Base-by-base conservation (phyloP, 2,329 filamentous ascomycete genomes). In the Penicillium nordicum region DNA sequence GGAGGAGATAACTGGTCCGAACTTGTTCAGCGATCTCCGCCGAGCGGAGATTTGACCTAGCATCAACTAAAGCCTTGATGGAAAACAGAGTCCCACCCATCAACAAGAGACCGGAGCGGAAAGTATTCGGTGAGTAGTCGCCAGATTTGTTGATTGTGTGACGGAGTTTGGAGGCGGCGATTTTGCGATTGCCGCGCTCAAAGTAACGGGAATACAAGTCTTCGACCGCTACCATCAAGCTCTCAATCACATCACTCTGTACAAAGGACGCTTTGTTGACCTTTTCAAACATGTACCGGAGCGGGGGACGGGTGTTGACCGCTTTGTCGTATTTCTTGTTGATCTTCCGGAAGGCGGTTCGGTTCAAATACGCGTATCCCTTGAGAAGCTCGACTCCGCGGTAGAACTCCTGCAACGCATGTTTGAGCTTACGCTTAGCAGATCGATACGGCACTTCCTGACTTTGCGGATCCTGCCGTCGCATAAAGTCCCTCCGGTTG, bases 281-380 rank as follows among this genome's bases (percentile, higher is more conserved):
- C 69, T 93, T 93, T 65, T 97, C 92, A 32, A 87, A 88, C 84
- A 97, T 89, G 73, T 93, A 97, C 29, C 88, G 84, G 69, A 89
- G 83, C 0, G 88, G 83, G 0, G 90, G 90, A 11, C 88, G 84
- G 40, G 91, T 88, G 65, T 92, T 85, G 55, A 92, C 85, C 2
- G 88, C 85, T 76, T 97, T 99, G 80, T 97, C 92, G 71, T 95
- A 97, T 75, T 99, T 99, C 74, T 99, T 99, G 76, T 96, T 97
- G 70, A 99, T 91, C 74, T 99, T 99, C 32, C 92, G 87, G 69
- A 97, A 97, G 0, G 92, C 94, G 0, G 91, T 96, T 47, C 91
- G 84, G 72, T 99, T 99, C 14, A 97, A 80, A 23, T 96, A 78
- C 1, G 92, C 88, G 67, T 96, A 99, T 0, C 90, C 89, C 76